phyloP scores from a whole-genome alignment of 164 flowering plant species.

The Chimonanthus salicifolius region DNA sequence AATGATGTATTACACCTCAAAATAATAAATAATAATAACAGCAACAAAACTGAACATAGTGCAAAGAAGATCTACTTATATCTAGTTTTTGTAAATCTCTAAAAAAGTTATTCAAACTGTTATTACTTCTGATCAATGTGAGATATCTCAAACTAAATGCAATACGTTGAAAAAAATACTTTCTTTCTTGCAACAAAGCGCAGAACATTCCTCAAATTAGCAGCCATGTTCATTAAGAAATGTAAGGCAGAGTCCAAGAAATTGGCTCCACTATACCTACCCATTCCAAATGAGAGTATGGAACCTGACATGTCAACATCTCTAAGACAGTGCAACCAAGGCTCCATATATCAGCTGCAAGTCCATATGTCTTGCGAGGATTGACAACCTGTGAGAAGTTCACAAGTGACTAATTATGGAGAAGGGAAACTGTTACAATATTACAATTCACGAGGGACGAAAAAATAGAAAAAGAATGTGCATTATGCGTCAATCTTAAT shows the following conservation, averaged over 20 bases:
- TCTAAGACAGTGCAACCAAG: constrained; percentile 98
- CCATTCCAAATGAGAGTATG: constrained; percentile 63
- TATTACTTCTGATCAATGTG: no score
- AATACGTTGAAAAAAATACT: background rate
- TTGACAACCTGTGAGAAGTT: constrained; percentile 62
- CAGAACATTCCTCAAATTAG: background rate
- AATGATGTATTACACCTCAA: no score
- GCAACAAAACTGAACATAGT: no score
- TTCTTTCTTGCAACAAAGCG: no score
- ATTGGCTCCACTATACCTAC: constrained; percentile 36
- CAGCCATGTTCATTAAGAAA: background rate
- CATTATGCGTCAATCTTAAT: background rate
- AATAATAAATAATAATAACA: no score
- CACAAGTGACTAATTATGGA: background rate
- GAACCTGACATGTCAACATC: constrained; percentile 74
- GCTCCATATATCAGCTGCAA: constrained; percentile 97
- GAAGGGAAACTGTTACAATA: background rate
- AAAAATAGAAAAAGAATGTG: background rate
- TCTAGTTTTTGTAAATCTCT: no score
- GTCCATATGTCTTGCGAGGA: constrained; percentile 58
- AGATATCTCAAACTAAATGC: background rate
- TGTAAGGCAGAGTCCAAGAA: background rate
- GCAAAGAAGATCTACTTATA: no score
- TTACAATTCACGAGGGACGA: no score
- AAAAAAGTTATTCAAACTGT: background rate